Evolutionary conservation across 2,329 filamentous ascomycete species (phyloP), one percentile per base, ranked within the genome.

Genomic region (Ophiosphaerella korrae): DNA sequence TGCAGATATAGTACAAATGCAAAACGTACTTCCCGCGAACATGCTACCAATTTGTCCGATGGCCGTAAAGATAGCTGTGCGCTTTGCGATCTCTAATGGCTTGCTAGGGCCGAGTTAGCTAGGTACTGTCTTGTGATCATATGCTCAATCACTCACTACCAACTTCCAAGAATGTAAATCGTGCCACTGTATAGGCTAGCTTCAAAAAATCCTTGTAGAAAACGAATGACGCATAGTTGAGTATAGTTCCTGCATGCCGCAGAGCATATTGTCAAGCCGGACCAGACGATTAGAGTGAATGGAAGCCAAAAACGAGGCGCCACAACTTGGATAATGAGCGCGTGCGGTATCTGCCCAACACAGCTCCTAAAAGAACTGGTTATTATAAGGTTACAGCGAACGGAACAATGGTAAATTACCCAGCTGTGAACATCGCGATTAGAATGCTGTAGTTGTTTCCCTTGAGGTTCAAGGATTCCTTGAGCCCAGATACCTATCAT

Each of bases 401-500:
- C 26, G 8, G 5, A 34, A 13, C 16, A 9, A 18, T n/a, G 11
- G 21, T 6, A 13, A 31, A 23, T 32, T 56, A 64, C 62, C 66
- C 66, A 5, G 64, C 64, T 1, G 63, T 69, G 21, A 69, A 67
- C 57, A 67, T 60, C 13, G 66, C 55, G 8, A 69, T 52, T 8
- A 69, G 24, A n/a, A 67, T 59, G 41, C 62, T 69, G 42, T 69
- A 69, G 26, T 68, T 57, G 23, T 67, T 62, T n/a, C 66, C 66
- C 23, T 46, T 26, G 4, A 69, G 57, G 5, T 33, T 32, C 11
- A 69, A 51, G 12, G 57, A 58, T 43, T 69, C 66, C 42, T 68
- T 64, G 14, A 67, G 40, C 5, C 66, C 66, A 0, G 64, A 65
- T 1, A 69, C 62, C 62, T 62, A 24, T 29, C 3, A 9, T 7